A percentile compares a stretch with the other conserved stretches of the same genome.
Evolutionary conservation across 495 filamentous ascomycete genomes (phyloP).

Genomic region (Aspergillus avenaceus): DNA sequence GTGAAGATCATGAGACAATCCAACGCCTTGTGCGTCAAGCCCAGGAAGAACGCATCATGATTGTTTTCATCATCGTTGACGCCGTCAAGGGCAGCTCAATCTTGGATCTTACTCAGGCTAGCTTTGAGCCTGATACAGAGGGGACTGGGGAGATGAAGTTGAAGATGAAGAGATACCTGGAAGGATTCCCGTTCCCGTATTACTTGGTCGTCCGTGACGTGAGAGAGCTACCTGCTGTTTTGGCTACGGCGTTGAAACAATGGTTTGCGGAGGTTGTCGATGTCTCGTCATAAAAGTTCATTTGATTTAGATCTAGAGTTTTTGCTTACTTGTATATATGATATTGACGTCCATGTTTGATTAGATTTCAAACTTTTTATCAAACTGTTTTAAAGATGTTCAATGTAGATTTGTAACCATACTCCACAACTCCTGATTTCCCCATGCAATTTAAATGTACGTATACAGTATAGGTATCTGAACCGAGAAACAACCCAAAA

Average conservation of each 20-base stretch:
- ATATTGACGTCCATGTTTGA: background rate
- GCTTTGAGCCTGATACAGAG: constrained; percentile 60
- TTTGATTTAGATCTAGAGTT: too few relatives aligned
- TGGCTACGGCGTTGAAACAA: constrained; percentile 84
- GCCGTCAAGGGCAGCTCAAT: constrained; percentile 65
- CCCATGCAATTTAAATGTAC: background rate
- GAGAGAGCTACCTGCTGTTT: constrained; percentile 79
- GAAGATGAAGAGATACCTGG: constrained; percentile 82
- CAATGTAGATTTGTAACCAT: background rate
- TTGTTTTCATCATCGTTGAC: constrained; percentile 96
- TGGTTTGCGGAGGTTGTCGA: constrained; percentile 95
- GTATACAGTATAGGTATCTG: background rate
- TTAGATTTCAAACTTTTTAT: background rate
- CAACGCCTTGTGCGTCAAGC: constrained; percentile 77
- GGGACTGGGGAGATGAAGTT: constrained; percentile 58
- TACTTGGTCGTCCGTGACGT: constrained; percentile 93
- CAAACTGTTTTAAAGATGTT: background rate
- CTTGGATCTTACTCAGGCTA: constrained; percentile 74
- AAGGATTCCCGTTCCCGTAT: constrained; percentile 93
- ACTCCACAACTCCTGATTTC: background rate
- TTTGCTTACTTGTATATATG: constrained; percentile 3
- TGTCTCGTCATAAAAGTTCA: constrained; percentile 37
- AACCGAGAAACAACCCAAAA: background rate
- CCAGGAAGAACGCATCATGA: constrained; percentile 91
- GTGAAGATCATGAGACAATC: constrained; percentile 82